Evolutionary conservation across 768 basidiomycete species (phyloP).

Genomic region (Coprinopsis cinerea): DNA sequence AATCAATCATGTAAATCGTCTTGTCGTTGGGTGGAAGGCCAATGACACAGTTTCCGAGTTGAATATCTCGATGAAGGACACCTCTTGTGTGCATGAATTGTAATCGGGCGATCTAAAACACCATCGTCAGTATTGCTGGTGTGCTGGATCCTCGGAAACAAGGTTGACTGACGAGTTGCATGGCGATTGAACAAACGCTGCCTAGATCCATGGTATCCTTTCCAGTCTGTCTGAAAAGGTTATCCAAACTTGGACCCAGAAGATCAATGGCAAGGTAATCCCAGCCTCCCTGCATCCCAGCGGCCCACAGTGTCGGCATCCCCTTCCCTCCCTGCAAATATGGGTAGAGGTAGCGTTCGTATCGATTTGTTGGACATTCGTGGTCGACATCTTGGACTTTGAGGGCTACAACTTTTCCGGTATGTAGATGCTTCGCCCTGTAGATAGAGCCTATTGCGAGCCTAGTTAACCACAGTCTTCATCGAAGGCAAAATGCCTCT

Average conservation of each 20-base stretch:
- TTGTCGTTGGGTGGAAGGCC: conserved; percentile 54
- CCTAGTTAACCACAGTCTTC: too few relatives aligned
- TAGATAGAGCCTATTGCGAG: conserved; percentile 57
- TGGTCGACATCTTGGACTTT: conserved; percentile 68
- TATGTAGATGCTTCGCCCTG: conserved; percentile 53
- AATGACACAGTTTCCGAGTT: conserved; percentile 70
- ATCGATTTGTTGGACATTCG: conserved; percentile 71
- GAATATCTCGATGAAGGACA: conserved; percentile 72
- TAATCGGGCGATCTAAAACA: conserved; percentile 56
- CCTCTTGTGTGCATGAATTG: conserved; percentile 72
- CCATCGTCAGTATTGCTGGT: conserved; percentile 8
- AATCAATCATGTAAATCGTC: conserved; percentile 78
- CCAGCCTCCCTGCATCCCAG: conserved; percentile 53
- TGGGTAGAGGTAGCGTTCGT: conserved; percentile 66
- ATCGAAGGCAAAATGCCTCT: not conserved
- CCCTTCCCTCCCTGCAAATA: conserved; percentile 64
- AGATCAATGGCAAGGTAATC: conserved; percentile 75
- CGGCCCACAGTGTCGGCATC: conserved; percentile 67
- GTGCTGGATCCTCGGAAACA: not conserved
- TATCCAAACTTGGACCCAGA: conserved; percentile 65
- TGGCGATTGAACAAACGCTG: conserved; percentile 68
- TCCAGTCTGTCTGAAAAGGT: conserved; percentile 47
- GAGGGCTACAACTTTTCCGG: conserved; percentile 56
- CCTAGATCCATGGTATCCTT: conserved; percentile 61
- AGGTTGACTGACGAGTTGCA: conserved; percentile 57